A percentile compares a stretch with the other conserved stretches of the same genome.
phyloP scores from a whole-genome alignment of 768 basidiomycete species.

The Termitomyces titanicus region DNA sequence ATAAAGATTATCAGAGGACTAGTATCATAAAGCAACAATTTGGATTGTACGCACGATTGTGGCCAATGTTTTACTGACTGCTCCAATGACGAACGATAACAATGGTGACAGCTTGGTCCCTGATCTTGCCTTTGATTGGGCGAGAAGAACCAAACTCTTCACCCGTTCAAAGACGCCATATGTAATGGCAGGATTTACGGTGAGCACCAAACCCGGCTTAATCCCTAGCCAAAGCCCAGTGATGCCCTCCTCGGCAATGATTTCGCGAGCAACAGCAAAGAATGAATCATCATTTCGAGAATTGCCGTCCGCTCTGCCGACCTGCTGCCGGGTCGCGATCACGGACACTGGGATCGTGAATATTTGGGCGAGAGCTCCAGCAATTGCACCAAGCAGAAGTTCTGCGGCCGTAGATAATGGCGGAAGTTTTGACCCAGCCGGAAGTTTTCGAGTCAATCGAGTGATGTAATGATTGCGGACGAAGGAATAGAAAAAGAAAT shows the following conservation, averaged over 20 bases:
- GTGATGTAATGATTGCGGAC: conserved; percentile 82
- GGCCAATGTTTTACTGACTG: conserved; percentile 91
- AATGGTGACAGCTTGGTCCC: conserved; percentile 69
- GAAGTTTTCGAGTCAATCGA: conserved; percentile 56
- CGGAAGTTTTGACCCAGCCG: conserved; percentile 57
- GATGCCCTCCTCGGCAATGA: conserved; percentile 85
- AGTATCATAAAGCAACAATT: not conserved
- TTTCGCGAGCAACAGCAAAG: conserved; percentile 75
- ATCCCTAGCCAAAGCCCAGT: conserved; percentile 91
- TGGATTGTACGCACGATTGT: conserved; percentile 67
- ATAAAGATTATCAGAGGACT: not conserved
- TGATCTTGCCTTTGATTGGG: conserved; percentile 39
- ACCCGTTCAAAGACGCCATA: conserved; percentile 93
- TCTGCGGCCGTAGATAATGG: conserved; percentile 75
- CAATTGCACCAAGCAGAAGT: conserved; percentile 83
- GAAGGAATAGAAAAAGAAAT: conserved; percentile 98
- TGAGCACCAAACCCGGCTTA: conserved; percentile 90
- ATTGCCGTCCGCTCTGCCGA: conserved; percentile 44
- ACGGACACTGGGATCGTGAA: conserved; percentile 98
- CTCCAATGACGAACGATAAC: conserved; percentile 82
- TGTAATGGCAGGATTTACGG: conserved; percentile 96
- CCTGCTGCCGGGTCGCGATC: conserved; percentile 96
- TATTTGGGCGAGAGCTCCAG: conserved; percentile 92
- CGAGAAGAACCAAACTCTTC: conserved; percentile 67
- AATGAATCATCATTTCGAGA: conserved; percentile 62